Percentiles rank a stretch among this genome's conserved stretches.
Evolutionary conservation across 305 asterid species (phyloP).

Genomic region (Fraxinus latifolia): DNA sequence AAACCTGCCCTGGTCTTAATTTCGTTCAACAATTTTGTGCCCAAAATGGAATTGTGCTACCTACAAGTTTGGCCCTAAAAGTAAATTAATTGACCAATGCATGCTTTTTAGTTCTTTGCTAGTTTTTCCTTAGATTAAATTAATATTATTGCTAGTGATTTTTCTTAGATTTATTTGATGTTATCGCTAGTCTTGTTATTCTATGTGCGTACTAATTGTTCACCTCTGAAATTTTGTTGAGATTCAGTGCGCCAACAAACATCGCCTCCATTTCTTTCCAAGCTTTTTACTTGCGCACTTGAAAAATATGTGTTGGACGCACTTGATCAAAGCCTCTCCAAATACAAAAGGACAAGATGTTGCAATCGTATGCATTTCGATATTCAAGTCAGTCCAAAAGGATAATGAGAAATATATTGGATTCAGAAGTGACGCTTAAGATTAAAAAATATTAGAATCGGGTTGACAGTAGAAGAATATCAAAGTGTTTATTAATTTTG

Average conservation of each 20-base stretch:
- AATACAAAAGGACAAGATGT: not conserved
- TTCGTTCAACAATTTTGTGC: not conserved
- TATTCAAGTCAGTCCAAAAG: not conserved
- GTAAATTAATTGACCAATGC: not conserved
- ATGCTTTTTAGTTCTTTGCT: not conserved
- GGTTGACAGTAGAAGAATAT: not conserved
- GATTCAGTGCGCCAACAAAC: not conserved
- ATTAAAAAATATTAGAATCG: not conserved
- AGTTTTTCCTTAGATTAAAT: not conserved
- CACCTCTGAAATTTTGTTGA: not conserved
- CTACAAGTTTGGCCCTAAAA: not conserved
- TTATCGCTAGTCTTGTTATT: not conserved
- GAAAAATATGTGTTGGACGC: not conserved
- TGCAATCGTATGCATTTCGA: not conserved
- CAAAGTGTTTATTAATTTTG: not conserved
- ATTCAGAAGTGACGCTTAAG: not conserved
- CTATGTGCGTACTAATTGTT: not conserved
- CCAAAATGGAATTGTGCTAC: slow-evolving; percentile 3
- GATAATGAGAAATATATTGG: not conserved
- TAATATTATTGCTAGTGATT: not conserved
- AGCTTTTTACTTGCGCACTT: not conserved
- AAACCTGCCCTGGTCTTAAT: not conserved
- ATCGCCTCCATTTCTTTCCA: not conserved
- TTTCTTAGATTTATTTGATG: not conserved
- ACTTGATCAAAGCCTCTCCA: not conserved